Evolutionary conservation across 2,329 filamentous ascomycete genomes (phyloP), one percentile per base, ranked within the genome.

Genomic region (Calcarisporium arbuscula): DNA sequence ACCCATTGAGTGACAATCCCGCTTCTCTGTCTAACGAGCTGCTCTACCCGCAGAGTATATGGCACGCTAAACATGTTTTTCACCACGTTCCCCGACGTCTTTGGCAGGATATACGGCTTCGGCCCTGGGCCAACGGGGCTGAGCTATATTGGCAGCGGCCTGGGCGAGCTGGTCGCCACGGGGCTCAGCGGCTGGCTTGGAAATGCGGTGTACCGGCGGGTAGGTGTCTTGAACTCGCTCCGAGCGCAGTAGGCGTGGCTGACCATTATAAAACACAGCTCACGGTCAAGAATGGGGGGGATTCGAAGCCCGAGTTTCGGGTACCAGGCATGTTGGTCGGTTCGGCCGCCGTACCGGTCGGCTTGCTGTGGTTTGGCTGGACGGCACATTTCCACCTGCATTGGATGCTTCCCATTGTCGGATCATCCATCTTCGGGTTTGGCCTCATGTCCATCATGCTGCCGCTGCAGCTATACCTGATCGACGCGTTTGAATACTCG

Each of bases 51-150:
- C 12, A 43, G 42, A 17, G 30, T 43, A 0, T 76, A 73, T 44
- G 71, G 70, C 4, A 65, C 71, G 14, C 43, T 76, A 1, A 77
- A 73, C 39, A 65, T 57, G 8, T 54, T 74, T 10, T 66, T 77
- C 45, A 72, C 70, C 5, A 74, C 72, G 4, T 72, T 76, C 39
- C 63, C 67, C 2, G 50, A 67, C 8, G 70, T 77, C 6, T 76
- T 70, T 25, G 17, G 31, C 35, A 18, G 26, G 11, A 34, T 14
- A 19, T 38, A 34, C 30, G 35, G 31, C 4, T 34, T 34, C 8
- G 15, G 19, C 6, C 25, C 35, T 30, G 26, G 30, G 2, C 30
- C 31, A 25, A 34, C 35, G 4, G 30, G 35, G 8, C 19, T 36
- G 18, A 33, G 22, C 8, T 36, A 33, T 5, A 36, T 36, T 14